Evolutionary conservation across 306 rosid species (phyloP), one percentile per base, ranked within the genome.

Genomic region (Sindora glabra): DNA sequence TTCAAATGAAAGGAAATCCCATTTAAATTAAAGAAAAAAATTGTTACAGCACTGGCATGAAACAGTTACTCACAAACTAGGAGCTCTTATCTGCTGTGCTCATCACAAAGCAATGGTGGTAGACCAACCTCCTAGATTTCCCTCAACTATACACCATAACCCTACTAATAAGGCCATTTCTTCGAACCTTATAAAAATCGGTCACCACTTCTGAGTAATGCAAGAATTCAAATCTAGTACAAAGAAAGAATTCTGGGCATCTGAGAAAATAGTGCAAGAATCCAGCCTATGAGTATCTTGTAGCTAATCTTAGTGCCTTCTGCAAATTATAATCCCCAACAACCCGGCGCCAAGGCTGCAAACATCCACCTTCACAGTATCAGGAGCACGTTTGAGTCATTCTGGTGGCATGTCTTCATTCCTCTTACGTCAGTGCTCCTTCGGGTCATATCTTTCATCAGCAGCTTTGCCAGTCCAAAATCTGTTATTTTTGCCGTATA

Each of bases 331-430:
- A 48, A 71, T 64, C 64, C 69, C 80, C n/a, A 69, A 19, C 40
- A 75, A 44, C 64, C 63, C 34, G 6, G 69, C 72, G 0, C 75
- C 75, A 21, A 68, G 64, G 64, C 75, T 75, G 48, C 68, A 74
- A 17, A 74, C 59, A 68, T 74, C 79, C 24, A 74, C 74, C 58
- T 74, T 62, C 24, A 70, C 14, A 2, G 79, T 68, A n/a, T 62
- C 23, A 3, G 79, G 68, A n/a, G 68, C 75, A 63, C 57, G 68
- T 39, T 74, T 74, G 12, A 68, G 79, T 75, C 75, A 68, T 42
- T 74, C 75, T 34, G 79, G 79, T 41, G 79, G 75, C 71, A 74
- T 56, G 27, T 74, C 68, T 56, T 27, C 19, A 75, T 74, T 40
- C 79, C 79, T 56, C 79, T 56, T 3, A 65, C 64, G 5, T 41